Evolutionary conservation across 768 basidiomycete genomes (phyloP).

Genomic region (Kwoniella pini): DNA sequence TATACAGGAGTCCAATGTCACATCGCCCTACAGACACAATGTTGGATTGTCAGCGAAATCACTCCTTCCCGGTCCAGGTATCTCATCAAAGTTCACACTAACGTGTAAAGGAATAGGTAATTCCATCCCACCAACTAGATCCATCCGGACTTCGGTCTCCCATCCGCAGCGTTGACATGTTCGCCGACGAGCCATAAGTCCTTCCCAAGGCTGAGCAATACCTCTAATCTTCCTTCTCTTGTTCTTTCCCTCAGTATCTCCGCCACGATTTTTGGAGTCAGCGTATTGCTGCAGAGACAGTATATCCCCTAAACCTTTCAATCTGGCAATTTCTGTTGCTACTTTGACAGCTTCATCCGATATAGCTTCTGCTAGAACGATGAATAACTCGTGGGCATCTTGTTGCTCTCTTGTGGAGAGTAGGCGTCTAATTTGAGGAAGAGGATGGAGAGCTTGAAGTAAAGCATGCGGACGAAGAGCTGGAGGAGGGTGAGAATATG

Average conservation of each 20-base stretch:
- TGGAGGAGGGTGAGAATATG: constrained; percentile 57
- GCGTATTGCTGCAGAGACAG: constrained; percentile 32
- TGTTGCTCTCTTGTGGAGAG: constrained; percentile 91
- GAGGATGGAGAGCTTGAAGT: constrained; percentile 67
- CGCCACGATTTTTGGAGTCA: constrained; percentile 12
- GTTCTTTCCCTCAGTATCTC: constrained; percentile 16
- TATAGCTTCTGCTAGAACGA: constrained; percentile 83
- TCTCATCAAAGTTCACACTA: constrained; percentile 16
- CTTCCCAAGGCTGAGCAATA: constrained; percentile 61
- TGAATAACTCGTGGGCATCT: constrained; percentile 97
- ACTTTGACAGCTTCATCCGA: constrained; percentile 79
- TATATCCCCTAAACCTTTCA: constrained; percentile 67
- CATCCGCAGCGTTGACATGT: constrained; percentile 89
- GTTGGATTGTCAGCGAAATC: not conserved
- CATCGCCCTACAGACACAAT: constrained; percentile 38
- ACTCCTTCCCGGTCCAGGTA: not conserved
- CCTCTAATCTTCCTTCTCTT: constrained; percentile 31
- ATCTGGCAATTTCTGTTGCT: constrained; percentile 68
- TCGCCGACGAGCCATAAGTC: constrained; percentile 82
- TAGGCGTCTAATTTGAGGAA: constrained; percentile 55
- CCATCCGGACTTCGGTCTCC: constrained; percentile 71
- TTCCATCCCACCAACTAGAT: constrained; percentile 66
- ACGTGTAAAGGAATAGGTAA: constrained; percentile 45
- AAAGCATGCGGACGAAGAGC: constrained; percentile 73
- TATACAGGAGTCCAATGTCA: constrained; percentile 74